Evolutionary conservation across 1,284 basidiomycete genomes (phyloP).

Genomic region (Cystobasidium pallidum): DNA sequence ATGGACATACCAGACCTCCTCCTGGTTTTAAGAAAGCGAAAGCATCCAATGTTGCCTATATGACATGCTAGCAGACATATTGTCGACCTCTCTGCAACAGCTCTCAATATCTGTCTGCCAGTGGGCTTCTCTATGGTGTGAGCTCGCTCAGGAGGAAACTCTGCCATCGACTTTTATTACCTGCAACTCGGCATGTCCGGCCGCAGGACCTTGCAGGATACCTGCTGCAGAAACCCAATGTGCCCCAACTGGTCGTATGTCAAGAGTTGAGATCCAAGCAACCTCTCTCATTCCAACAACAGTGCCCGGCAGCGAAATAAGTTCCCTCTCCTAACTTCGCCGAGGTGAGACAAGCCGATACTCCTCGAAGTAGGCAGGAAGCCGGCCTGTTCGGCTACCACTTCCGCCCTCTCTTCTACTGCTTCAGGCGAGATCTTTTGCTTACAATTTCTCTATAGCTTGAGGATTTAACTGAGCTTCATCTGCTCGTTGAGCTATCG

Average conservation of each 20-base stretch:
- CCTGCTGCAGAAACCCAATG: conserved; percentile 22
- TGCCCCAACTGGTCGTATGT: not conserved
- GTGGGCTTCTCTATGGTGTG: conserved; percentile 57
- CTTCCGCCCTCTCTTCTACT: conserved; percentile 55
- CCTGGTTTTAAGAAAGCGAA: no score
- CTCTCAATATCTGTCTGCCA: no score
- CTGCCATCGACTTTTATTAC: conserved; percentile 62
- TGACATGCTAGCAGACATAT: no score
- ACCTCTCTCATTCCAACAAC: conserved; percentile 60
- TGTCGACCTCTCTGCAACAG: no score
- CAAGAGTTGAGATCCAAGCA: no score
- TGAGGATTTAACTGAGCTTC: conserved; percentile 52
- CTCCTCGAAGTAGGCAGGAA: conserved; percentile 62
- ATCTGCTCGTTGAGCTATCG: conserved; percentile 55
- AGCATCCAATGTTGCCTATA: no score
- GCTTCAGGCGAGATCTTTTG: conserved; percentile 61
- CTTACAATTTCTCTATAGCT: conserved; percentile 58
- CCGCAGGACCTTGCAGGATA: conserved; percentile 59
- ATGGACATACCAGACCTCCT: conserved; percentile 2
- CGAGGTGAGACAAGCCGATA: conserved; percentile 60
- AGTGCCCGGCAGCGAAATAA: conserved; percentile 60
- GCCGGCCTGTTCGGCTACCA: conserved; percentile 61
- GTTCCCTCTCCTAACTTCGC: conserved; percentile 60
- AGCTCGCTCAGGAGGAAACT: conserved; percentile 60
- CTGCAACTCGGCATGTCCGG: conserved; percentile 62